phyloP scores from a whole-genome alignment of 2,329 filamentous ascomycete species.

The Peltaster fructicola region DNA sequence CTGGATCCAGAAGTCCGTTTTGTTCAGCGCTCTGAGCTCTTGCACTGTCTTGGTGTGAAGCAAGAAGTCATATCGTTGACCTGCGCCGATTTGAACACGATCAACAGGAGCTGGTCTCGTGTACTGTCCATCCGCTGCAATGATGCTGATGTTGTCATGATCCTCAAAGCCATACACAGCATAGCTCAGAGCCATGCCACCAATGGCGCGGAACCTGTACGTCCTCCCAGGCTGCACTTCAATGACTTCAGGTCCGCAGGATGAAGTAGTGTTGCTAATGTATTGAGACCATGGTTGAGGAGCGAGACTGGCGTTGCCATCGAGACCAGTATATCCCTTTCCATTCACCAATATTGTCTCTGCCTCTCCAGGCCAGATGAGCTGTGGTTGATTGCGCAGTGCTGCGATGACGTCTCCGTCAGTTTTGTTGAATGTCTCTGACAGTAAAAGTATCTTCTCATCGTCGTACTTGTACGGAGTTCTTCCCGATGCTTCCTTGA shows the following conservation, averaged over 20 bases:
- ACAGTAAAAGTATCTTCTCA: conserved; percentile 37
- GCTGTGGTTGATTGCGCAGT: no score
- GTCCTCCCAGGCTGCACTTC: conserved; percentile 41
- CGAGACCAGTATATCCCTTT: no score
- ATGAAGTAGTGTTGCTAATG: no score
- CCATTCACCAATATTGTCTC: no score
- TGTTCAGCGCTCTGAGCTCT: conserved; percentile 26
- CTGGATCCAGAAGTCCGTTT: conserved; percentile 27
- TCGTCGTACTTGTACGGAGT: conserved; percentile 44
- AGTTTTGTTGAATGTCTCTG: conserved; percentile 39
- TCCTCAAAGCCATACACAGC: conserved; percentile 37
- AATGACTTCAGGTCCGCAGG: conserved; percentile 34
- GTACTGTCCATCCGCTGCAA: conserved; percentile 40
- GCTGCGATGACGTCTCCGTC: conserved; percentile 37
- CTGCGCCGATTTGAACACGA: conserved; percentile 37
- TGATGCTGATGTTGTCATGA: conserved; percentile 38
- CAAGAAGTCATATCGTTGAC: conserved; percentile 43
- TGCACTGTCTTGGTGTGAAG: conserved; percentile 33
- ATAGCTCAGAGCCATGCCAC: conserved; percentile 37
- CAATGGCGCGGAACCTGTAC: conserved; percentile 45
- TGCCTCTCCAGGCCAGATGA: no score
- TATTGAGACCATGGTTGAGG: no score
- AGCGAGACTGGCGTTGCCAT: no score
- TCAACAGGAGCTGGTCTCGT: conserved; percentile 25
- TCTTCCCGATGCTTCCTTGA: conserved; percentile 28